These are phyloP conservation scores for Nemania abortiva DNA, from an alignment of 2,329 filamentous ascomycete genomes.

Conservation along the genomic window DNA sequence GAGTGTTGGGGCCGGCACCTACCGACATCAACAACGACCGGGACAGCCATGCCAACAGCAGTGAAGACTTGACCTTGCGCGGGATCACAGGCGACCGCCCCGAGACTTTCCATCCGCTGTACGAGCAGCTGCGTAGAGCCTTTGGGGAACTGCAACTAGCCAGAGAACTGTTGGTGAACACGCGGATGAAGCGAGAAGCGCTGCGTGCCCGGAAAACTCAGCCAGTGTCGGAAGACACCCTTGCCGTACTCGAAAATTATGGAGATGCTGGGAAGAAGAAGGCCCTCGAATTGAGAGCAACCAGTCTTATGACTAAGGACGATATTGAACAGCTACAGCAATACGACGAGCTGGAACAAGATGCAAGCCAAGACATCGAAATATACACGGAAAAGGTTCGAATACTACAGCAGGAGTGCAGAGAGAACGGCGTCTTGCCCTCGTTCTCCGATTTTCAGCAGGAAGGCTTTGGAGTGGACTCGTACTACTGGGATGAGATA, in stretches of 20 bases:
- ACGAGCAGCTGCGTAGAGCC: constrained; percentile 57
- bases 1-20: constrained; percentile 31
- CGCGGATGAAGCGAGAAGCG: constrained; percentile 55
- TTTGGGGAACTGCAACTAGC: constrained; percentile 61
- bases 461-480: constrained; percentile 58
- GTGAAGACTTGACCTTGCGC: constrained; percentile 42
- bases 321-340: constrained; percentile 60
- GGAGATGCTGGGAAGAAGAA: constrained; percentile 54
- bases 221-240: constrained; percentile 40
- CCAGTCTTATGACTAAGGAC: constrained; percentile 52
- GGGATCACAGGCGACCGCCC: constrained; percentile 51
- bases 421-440: constrained; percentile 57
- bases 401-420: constrained; percentile 56
- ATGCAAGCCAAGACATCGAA: constrained; percentile 52
- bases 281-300: constrained; percentile 51
- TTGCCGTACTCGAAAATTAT: constrained; percentile 43
- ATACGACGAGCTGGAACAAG: constrained; percentile 55
- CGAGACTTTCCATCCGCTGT: constrained; percentile 62
- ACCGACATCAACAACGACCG: constrained; percentile 34
- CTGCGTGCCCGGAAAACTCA: constrained; percentile 43
- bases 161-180: constrained; percentile 61
- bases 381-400: constrained; percentile 52
- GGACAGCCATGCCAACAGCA: constrained; percentile 38
- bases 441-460: constrained; percentile 57
- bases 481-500: constrained; percentile 57